These are phyloP conservation scores for Allium sativum DNA, from an alignment of 106 monocot genomes.

Conservation along the genomic window DNA sequence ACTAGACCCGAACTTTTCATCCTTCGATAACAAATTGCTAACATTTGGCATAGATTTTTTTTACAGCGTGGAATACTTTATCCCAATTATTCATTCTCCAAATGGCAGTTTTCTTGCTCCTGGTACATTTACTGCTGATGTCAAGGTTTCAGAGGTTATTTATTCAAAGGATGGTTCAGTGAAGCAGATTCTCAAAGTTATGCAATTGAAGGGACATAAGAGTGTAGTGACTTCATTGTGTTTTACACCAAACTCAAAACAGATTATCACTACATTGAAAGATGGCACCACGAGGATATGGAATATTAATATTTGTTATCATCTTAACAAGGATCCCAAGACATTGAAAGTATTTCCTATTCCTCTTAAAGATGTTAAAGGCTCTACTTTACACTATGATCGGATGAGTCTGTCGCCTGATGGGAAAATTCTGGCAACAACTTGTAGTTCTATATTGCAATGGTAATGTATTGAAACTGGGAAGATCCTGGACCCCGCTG, in stretches of 20 bases:
- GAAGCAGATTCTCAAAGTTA: constrained; percentile 85
- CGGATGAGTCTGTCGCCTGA: constrained; percentile 79
- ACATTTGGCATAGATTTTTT: too few species aligned
- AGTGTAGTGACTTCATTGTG: constrained; percentile 92
- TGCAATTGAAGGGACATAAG: constrained; percentile 99
- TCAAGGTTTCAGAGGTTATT: constrained; percentile 90
- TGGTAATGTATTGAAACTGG: constrained; percentile 89
- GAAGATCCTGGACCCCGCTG: constrained; percentile 74
- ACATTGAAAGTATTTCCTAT: constrained; percentile 76
- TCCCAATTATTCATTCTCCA: too few species aligned
- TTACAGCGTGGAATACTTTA: too few species aligned
- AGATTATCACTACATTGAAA: constrained; percentile 88
- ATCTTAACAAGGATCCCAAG: constrained; percentile 96
- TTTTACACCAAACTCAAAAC: constrained; percentile 77
- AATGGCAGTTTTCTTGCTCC: too few species aligned
- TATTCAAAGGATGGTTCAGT: constrained; percentile 94
- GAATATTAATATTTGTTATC: constrained; percentile 99
- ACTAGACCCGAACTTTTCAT: too few species aligned
- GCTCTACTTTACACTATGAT: constrained; percentile 58
- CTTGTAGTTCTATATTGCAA: constrained; percentile 81
- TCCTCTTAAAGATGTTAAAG: constrained; percentile 77
- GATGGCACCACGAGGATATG: constrained; percentile 84
- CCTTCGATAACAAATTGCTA: too few species aligned
- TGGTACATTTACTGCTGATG: too few species aligned
- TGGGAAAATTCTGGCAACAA: constrained; percentile 65